Conservation (phyloP, 2,329 filamentous ascomycete species). For the Pseudocercospora eumusae region DNA sequence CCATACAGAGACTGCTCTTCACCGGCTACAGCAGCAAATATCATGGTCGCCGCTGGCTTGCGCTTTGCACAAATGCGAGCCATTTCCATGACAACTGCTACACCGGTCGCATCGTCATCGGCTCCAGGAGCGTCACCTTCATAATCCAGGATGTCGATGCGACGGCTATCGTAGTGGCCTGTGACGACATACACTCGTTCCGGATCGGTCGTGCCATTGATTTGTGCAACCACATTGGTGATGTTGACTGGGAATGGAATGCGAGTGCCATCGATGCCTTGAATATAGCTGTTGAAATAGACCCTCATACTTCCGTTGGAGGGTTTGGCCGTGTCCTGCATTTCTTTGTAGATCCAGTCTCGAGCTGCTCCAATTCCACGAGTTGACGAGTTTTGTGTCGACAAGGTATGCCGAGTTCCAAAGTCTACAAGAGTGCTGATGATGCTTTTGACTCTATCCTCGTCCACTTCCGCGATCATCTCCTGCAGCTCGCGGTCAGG, state of each 20-base stretch:
- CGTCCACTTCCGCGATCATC: constrained; percentile 45
- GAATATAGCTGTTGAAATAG: constrained; percentile 54
- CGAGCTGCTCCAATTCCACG: constrained; percentile 59
- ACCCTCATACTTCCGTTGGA: constrained; percentile 56
- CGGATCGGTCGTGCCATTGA: constrained; percentile 53
- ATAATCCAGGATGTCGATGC: constrained; percentile 55
- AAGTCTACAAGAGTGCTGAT: constrained; percentile 59
- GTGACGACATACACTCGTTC: constrained; percentile 56
- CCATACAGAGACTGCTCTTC: constrained; percentile 61
- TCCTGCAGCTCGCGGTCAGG: constrained; percentile 45
- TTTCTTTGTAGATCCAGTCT: constrained; percentile 58
- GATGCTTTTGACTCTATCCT: constrained; percentile 52
- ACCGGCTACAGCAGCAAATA: constrained; percentile 59
- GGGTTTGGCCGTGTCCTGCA: constrained; percentile 50
- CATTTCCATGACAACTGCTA: constrained; percentile 59
- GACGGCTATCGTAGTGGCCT: constrained; percentile 59
- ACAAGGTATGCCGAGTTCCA: constrained; percentile 60
- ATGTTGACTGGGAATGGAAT: constrained; percentile 56
- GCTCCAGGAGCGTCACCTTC: constrained; percentile 57
- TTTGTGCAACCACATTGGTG: constrained; percentile 55
- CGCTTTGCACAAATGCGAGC: constrained; percentile 55
- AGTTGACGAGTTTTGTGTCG: constrained; percentile 53
- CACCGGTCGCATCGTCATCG: constrained; percentile 60
- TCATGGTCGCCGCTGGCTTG: constrained; percentile 54
- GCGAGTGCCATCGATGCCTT: constrained; percentile 48